Conservation (phyloP, 2,329 filamentous ascomycete genomes). For the Ceratocystis albifundus region DNA sequence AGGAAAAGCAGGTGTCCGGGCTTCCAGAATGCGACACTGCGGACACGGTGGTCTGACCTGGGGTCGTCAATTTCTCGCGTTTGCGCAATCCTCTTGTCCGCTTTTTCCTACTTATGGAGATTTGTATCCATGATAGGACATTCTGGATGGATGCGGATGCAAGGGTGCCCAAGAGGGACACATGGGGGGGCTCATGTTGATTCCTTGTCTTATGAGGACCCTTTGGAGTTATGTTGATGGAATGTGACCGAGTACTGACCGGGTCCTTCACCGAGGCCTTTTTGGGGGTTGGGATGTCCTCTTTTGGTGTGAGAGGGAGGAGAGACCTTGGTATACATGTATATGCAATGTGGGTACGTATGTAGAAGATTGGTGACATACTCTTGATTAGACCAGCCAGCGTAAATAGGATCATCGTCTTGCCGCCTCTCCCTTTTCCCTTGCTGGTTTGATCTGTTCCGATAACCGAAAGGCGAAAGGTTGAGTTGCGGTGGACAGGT, state of each 20-base stretch:
- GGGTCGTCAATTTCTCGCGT: not conserved
- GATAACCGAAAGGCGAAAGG: not conserved
- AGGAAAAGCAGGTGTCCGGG: not conserved
- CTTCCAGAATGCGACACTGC: not conserved
- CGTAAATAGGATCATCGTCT: not conserved
- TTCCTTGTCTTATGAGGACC: not conserved
- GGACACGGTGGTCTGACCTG: slow-evolving; percentile 5
- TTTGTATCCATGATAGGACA: not conserved
- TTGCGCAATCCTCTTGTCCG: not conserved
- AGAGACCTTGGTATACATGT: not conserved
- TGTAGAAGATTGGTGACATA: not conserved
- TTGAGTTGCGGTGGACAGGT: not conserved
- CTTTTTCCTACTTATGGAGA: not conserved
- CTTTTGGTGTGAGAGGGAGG: not conserved
- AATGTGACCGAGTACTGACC: not conserved
- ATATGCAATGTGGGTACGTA: not conserved
- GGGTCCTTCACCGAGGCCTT: not conserved
- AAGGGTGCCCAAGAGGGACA: slow-evolving; percentile 9
- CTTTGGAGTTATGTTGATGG: not conserved
- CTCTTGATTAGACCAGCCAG: not conserved
- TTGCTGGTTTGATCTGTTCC: not conserved
- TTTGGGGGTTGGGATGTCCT: not conserved
- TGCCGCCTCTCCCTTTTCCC: not conserved
- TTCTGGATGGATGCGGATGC: not conserved
- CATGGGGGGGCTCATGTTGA: not conserved